These are phyloP conservation scores for Auxenochlorella pyrenoidosa DNA, from an alignment of 139 green algal species.

Conservation along the genomic window DNA sequence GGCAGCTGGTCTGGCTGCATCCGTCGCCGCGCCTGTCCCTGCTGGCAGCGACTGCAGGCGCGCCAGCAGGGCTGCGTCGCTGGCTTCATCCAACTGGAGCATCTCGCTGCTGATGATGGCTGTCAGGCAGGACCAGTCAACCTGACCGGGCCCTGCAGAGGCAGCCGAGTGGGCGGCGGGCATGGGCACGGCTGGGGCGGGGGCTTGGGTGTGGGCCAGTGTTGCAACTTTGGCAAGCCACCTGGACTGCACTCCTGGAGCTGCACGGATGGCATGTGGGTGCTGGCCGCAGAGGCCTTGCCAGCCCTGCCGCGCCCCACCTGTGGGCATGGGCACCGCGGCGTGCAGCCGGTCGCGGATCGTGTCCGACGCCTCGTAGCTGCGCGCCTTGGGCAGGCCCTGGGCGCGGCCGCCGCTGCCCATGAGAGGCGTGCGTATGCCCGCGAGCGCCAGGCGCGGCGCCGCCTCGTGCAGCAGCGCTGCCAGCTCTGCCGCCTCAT, in stretches of 20 bases:
- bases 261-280: no score
- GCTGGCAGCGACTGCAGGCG: neutral
- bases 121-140: constrained; percentile 64
- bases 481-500: constrained; percentile 76
- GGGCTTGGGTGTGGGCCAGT: neutral
- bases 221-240: neutral
- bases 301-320: constrained; percentile 11
- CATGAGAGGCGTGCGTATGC: neutral
- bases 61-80: neutral
- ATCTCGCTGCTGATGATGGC: constrained; percentile 58
- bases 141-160: constrained; percentile 45
- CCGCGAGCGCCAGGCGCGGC: constrained; percentile 52
- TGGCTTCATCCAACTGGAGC: constrained; percentile 55
- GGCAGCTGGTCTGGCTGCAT: no score
- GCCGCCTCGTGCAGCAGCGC: constrained; percentile 68
- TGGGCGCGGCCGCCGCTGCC: neutral
- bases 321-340: constrained; percentile 51
- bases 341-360: constrained; percentile 36
- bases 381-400: constrained; percentile 7
- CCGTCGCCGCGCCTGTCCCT: no score
- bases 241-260: neutral
- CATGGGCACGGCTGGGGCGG: neutral
- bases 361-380: constrained; percentile 30
- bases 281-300: no score
- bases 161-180: neutral